Percentiles rank a stretch among this genome's conserved stretches.
Conservation (phyloP, 495 filamentous ascomycete genomes). For the Neurospora cerealis region DNA sequence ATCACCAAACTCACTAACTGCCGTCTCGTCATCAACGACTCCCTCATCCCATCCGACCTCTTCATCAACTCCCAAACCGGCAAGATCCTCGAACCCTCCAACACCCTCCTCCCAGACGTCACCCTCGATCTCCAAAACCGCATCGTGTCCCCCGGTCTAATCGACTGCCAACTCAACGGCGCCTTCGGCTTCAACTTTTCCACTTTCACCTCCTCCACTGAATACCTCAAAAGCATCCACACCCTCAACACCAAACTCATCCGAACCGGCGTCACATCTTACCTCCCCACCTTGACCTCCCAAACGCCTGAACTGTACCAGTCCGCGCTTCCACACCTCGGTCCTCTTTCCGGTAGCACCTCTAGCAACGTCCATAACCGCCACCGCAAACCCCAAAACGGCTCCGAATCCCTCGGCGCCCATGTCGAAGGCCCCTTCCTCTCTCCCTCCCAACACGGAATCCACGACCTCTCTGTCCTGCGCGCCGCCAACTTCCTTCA, state of each 20-base stretch:
- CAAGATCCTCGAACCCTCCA: slow-evolving; percentile 65
- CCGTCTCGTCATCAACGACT: slow-evolving; percentile 51
- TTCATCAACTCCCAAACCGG: slow-evolving; percentile 70
- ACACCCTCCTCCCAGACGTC: slow-evolving; percentile 50
- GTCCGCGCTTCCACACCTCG: slow-evolving; percentile 61
- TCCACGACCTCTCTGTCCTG: slow-evolving; percentile 60
- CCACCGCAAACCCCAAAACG: slow-evolving; percentile 41
- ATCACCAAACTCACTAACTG: slow-evolving; percentile 83
- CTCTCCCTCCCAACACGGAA: slow-evolving; percentile 56
- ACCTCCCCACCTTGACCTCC: slow-evolving; percentile 69
- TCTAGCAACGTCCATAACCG: too few relatives aligned
- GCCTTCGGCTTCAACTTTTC: slow-evolving; percentile 84
- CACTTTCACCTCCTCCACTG: slow-evolving; percentile 50
- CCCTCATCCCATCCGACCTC: slow-evolving; percentile 60
- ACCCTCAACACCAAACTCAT: slow-evolving; percentile 59
- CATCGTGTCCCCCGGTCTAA: slow-evolving; percentile 71
- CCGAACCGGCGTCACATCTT: slow-evolving; percentile 72
- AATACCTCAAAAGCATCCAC: slow-evolving; percentile 56
- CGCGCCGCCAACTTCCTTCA: slow-evolving; percentile 40
- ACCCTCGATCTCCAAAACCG: slow-evolving; percentile 70
- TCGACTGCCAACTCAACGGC: slow-evolving; percentile 81
- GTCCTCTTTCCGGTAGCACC: slow-evolving; percentile 30
- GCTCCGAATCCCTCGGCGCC: slow-evolving; percentile 72
- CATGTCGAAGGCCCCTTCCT: slow-evolving; percentile 84
- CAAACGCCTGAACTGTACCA: slow-evolving; percentile 61